phyloP scores from a whole-genome alignment of 208 protist species.

The Acanthamoeba triangularis region DNA sequence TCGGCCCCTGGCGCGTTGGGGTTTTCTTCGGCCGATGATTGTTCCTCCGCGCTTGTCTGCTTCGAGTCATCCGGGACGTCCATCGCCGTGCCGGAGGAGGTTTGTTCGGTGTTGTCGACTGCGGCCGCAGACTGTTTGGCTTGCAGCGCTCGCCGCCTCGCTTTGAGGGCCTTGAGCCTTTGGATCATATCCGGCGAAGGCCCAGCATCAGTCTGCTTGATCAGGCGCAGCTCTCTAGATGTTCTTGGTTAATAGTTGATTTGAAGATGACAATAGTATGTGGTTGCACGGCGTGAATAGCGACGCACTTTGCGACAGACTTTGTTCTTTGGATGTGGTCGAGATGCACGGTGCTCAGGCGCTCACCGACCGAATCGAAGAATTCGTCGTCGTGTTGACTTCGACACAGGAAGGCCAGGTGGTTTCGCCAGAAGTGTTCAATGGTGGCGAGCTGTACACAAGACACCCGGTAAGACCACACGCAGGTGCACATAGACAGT shows the following conservation, averaged over 20 bases:
- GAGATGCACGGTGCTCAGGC: not conserved
- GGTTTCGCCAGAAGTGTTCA: slow-evolving; percentile 23
- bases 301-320: not conserved
- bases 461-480: not conserved
- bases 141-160: not conserved
- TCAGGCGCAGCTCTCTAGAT: not conserved
- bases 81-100: too few relatives aligned
- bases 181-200: not conserved
- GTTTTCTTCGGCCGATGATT: not conserved
- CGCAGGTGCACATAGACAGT: not conserved
- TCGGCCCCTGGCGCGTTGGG: not conserved
- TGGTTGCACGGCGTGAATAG: too few relatives aligned
- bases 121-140: not conserved
- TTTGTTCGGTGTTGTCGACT: not conserved
- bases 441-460: slow-evolving; percentile 13
- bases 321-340: not conserved
- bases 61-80: not conserved
- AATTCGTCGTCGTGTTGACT: not conserved
- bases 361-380: not conserved
- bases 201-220: not conserved
- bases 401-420: slow-evolving; percentile 1
- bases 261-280: too few relatives aligned
- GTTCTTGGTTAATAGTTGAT: not conserved
- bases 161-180: not conserved
- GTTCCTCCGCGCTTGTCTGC: not conserved